A percentile compares a stretch with the other conserved stretches of the same genome.
Conservation (phyloP, 192 early-diverging fungal species). For the Powellomyces hirtus region DNA sequence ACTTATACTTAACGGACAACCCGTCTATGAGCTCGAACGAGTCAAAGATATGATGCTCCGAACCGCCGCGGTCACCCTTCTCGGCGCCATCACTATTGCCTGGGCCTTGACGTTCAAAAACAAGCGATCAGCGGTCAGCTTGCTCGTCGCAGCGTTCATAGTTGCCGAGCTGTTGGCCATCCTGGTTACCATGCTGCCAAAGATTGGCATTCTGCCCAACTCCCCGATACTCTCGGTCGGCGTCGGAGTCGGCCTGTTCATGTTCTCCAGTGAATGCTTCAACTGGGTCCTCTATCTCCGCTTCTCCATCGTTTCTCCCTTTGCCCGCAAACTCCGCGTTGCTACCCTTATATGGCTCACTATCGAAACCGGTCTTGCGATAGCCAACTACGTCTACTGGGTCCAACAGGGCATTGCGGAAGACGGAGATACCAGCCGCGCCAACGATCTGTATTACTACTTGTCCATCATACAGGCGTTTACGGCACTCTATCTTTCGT, state of each 20-base stretch:
- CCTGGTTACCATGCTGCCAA: conserved; percentile 5
- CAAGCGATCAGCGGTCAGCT: conserved; percentile 11
- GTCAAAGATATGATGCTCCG: conserved; percentile 16
- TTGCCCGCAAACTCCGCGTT: not conserved
- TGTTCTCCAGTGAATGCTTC: conserved; percentile 11
- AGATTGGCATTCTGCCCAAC: conserved; percentile 2
- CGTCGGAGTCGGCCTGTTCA: conserved; percentile 12
- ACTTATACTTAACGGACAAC: conserved; percentile 1
- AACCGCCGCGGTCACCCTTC: not conserved
- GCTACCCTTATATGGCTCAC: conserved; percentile 4
- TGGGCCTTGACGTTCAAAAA: conserved; percentile 6
- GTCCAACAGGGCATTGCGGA: not conserved
- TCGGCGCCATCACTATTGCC: not conserved
- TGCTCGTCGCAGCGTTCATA: not conserved
- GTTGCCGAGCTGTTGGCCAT: conserved; percentile 1
- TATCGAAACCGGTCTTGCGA: not conserved
- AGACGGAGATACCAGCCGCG: not conserved
- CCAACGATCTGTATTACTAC: conserved; percentile 1
- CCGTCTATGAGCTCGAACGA: not conserved
- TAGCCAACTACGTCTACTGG: conserved; percentile 16
- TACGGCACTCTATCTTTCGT: not conserved
- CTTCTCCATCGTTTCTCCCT: conserved; percentile 9
- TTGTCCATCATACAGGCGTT: conserved; percentile 8
- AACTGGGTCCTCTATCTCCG: conserved; percentile 26
- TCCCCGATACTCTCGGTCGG: conserved; percentile 1